phyloP scores from a whole-genome alignment of 1,139 yeast species.

The Kurtzmaniella natalensis region DNA sequence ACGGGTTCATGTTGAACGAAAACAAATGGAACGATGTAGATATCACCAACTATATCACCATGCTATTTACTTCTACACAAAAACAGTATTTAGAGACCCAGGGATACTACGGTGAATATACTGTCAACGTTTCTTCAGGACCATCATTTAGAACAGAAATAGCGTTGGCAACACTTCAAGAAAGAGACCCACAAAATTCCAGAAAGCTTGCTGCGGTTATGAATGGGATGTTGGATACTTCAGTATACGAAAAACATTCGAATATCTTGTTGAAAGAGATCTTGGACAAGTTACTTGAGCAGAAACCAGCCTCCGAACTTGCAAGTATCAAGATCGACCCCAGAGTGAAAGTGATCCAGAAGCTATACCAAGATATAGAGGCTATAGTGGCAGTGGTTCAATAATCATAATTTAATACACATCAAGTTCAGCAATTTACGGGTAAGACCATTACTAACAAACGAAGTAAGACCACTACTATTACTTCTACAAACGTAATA shows the following conservation, averaged over 20 bases:
- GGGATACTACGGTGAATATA: constrained; percentile 71
- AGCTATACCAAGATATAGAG: constrained; percentile 11
- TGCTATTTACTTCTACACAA: constrained; percentile 36
- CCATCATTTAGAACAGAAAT: constrained; percentile 73
- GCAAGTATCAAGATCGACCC: too few relatives aligned
- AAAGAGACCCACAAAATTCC: constrained; percentile 29
- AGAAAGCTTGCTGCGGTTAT: constrained; percentile 24
- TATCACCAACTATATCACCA: constrained; percentile 39
- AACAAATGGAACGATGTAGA: constrained; percentile 75
- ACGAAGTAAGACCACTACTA: too few relatives aligned
- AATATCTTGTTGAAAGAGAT: constrained; percentile 27
- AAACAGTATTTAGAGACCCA: constrained; percentile 41
- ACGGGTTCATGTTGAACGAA: constrained; percentile 60
- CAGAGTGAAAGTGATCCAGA: constrained; percentile 10
- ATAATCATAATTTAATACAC: too few relatives aligned
- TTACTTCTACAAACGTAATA: too few relatives aligned
- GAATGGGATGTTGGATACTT: constrained; percentile 45
- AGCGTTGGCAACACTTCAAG: constrained; percentile 64
- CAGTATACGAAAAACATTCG: constrained; percentile 29
- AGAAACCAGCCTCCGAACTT: too few relatives aligned
- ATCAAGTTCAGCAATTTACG: too few relatives aligned
- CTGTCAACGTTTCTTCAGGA: constrained; percentile 45
- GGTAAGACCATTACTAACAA: too few relatives aligned
- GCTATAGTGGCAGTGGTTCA: constrained; percentile 9
- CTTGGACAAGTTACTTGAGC: too few relatives aligned